These are phyloP conservation scores for Trichophyton verrucosum DNA, from an alignment of 2,329 filamentous ascomycete genomes.

Conservation along the genomic window DNA sequence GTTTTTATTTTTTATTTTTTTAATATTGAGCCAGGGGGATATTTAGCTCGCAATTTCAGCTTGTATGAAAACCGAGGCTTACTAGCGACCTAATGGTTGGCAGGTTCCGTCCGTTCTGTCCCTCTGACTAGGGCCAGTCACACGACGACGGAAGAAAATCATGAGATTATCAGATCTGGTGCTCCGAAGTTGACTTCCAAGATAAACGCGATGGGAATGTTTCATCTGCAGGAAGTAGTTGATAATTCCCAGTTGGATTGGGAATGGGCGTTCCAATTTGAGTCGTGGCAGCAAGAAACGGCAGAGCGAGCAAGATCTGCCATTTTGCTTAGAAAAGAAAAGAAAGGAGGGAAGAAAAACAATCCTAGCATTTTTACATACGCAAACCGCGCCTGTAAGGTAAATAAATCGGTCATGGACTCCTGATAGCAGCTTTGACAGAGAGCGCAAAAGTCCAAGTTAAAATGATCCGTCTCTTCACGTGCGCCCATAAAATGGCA, in stretches of 20 bases:
- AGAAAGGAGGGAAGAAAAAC: no score
- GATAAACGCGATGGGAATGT: not conserved
- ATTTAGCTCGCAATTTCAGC: not conserved
- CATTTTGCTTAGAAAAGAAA: not conserved
- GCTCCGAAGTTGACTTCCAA: not conserved
- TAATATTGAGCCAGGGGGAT: not conserved
- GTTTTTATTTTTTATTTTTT: not conserved
- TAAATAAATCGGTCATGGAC: not conserved
- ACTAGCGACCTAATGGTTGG: not conserved
- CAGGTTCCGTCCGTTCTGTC: not conserved
- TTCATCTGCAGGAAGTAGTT: not conserved
- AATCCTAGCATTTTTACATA: not conserved
- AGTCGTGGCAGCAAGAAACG: not conserved
- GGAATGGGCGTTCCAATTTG: not conserved
- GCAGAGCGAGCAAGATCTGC: not conserved
- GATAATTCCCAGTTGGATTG: not conserved
- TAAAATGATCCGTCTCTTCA: conserved; percentile 1
- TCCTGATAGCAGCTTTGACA: not conserved
- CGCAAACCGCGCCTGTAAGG: not conserved
- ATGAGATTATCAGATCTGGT: not conserved
- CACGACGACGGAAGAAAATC: conserved; percentile 2
- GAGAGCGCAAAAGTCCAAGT: not conserved
- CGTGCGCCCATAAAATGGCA: not conserved
- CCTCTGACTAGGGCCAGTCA: conserved; percentile 2
- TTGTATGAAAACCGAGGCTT: not conserved